Evolutionary conservation across 352 stramenopile species (phyloP), one percentile per base, ranked within the genome.

Genomic region (Phytopythium helicoides): DNA sequence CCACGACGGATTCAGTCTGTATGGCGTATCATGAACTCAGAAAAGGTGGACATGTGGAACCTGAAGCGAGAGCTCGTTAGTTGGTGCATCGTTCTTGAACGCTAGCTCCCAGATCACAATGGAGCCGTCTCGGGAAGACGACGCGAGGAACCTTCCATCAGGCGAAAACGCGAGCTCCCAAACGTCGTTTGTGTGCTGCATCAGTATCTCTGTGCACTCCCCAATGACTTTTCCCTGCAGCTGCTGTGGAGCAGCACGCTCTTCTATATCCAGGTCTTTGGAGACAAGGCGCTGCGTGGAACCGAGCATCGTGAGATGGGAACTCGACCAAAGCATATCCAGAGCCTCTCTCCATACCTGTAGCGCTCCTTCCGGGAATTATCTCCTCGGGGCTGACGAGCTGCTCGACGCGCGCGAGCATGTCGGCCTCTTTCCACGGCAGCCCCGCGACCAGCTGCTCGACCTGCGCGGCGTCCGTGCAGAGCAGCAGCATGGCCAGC

Each of bases 131-230:
- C 84, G 85, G 6, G 80, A 88, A 4, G 81, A 80, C 1, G 86
- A 95, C 16, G 87, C 86, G 51, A 97, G 59, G 28, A 81, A 73
- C 12, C 72, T 51, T 23, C 87, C 89, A 54, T 94, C 58, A 0
- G 87, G 86, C 6, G 86, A 91, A 48, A 96, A 97, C 4, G 68
- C 64, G 14, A 96, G 42, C 35, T 89, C 73, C 52, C 70, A 71
- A n/a, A 93, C 74, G 33, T 91, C 77, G 25, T 63, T 66, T 8
- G 54, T 75, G 53, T 87, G 77, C 23, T 69, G 68, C 10, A 76
- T 41, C 19, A 91, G 44, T 1, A 89, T 47, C 0, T 64, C 60
- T 0, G 73, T 39, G 42, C 78, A 89, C 31, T 75, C 53, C 1
- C 61, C 55, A 18, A 46, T 35, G 7, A 88, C 55, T 16, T n/a